These are phyloP conservation scores for Agaricus sinodeliciosus DNA, from an alignment of 768 basidiomycete species.

Conservation along the genomic window DNA sequence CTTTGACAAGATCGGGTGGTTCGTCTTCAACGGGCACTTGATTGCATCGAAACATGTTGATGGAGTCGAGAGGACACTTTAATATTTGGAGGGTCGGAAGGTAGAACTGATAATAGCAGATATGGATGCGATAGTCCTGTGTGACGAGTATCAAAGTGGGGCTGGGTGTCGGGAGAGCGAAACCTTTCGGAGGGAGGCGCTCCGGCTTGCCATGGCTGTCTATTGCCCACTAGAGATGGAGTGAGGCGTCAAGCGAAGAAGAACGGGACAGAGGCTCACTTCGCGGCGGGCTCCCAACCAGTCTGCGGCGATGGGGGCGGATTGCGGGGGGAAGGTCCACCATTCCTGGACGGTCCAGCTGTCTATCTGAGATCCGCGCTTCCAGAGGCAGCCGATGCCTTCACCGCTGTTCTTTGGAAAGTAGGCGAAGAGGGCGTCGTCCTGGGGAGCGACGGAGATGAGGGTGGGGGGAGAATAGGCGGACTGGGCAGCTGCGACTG, in stretches of 20 bases:
- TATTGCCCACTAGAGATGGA: conserved; percentile 43
- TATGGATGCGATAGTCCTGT: conserved; percentile 48
- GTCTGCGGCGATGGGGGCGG: conserved; percentile 52
- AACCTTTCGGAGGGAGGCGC: conserved; percentile 57
- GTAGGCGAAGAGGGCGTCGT: conserved; percentile 68
- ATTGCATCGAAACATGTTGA: conserved; percentile 28
- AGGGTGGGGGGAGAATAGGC: conserved; percentile 57
- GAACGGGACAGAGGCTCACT: conserved; percentile 27
- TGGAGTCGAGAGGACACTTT: conserved; percentile 40
- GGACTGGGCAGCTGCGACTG: conserved; percentile 35
- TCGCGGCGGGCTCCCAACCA: conserved; percentile 61
- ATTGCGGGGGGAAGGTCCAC: conserved; percentile 44
- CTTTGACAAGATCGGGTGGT: conserved; percentile 8
- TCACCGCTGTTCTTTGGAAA: conserved; percentile 55
- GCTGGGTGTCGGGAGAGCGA: conserved; percentile 42
- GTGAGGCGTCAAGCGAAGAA: not conserved
- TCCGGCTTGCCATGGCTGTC: conserved; percentile 33
- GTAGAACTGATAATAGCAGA: conserved; percentile 49
- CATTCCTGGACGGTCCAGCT: conserved; percentile 53
- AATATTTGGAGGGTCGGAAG: conserved; percentile 36
- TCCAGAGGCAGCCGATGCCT: conserved; percentile 64
- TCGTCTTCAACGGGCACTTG: conserved; percentile 22
- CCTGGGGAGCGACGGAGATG: conserved; percentile 52
- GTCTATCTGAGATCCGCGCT: conserved; percentile 50
- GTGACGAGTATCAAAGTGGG: conserved; percentile 61